Percentiles rank a stretch among this genome's conserved stretches.
phyloP scores from a whole-genome alignment of 768 basidiomycete genomes.

The Termitomyces bulborhizus region DNA sequence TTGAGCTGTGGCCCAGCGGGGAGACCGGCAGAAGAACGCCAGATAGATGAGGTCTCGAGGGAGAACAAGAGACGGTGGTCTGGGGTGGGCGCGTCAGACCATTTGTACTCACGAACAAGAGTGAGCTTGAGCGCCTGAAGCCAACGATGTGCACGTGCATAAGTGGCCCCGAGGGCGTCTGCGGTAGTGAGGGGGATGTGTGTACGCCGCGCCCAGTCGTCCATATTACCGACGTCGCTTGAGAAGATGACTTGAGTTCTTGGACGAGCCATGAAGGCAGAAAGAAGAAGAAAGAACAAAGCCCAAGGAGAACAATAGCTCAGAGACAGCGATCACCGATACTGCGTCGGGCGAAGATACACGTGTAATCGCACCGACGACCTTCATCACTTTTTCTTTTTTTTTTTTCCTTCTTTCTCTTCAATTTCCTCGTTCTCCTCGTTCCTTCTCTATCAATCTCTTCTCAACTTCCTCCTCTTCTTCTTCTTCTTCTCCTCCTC shows the following conservation, averaged over 20 bases:
- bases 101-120: conserved; percentile 65
- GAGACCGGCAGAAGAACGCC: conserved; percentile 69
- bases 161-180: conserved; percentile 74
- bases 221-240: conserved; percentile 75
- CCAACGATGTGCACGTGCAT: conserved; percentile 78
- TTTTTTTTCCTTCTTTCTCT: background rate
- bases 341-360: conserved; percentile 70
- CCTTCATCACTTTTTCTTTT: too few species aligned
- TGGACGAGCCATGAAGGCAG: conserved; percentile 17
- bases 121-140: conserved; percentile 53
- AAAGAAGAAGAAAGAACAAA: too few species aligned
- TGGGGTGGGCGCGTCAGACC: conserved; percentile 52
- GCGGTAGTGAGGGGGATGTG: conserved; percentile 79
- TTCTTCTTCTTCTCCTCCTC: too few species aligned
- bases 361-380: conserved; percentile 66
- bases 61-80: conserved; percentile 75
- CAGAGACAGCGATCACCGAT: conserved; percentile 39
- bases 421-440: background rate
- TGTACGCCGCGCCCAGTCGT: conserved; percentile 75
- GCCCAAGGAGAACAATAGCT: too few species aligned
- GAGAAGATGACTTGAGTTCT: conserved; percentile 67
- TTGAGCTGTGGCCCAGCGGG: conserved; percentile 71
- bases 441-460: background rate
- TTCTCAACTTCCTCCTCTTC: too few species aligned
- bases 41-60: conserved; percentile 72